Evolutionary conservation across 345 rosid genomes (phyloP), one percentile per base, ranked within the genome.

Genomic region (Lepidium aucheri): DNA sequence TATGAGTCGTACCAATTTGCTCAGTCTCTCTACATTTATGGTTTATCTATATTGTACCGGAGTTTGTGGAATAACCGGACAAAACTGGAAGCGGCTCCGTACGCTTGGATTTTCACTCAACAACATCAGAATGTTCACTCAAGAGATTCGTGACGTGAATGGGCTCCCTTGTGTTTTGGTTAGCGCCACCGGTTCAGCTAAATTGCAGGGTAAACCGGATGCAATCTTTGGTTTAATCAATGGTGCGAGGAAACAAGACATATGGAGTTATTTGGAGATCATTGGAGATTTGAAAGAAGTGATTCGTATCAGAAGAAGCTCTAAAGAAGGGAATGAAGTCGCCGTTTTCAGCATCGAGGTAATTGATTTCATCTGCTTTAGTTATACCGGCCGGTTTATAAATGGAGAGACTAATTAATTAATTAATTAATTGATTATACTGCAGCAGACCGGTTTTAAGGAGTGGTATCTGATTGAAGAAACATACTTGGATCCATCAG

Each of bases 11-110:
- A 74, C 54, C 58, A 79, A 80, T 67, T 69, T 84, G 80, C 55
- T 82, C 24, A 80, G 77, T 66, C 64, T 86, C 42, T 82, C 88
- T 0, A 77, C 54, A 9, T 62, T 69, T 5, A 84, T 84, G 85
- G 73, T 67, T 7, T 46, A 65, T n/a, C 62, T 15, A 59, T 86
- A 80, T 52, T 83, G 82, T 53, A 52, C 76, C 0, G 91, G 86
- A 18, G 78, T 82, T n/a, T 71, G 81, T 36, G 82, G 75, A 36
- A 60, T 80, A 13, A 45, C 56, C 12, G 17, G n/a, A 2, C 68
- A 64, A 47, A 74, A 71, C 8, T 82, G 88, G 92, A 77, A 76
- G 26, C 56, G 46, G 49, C 69, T 82, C 56, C 14, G 20, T 16
- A 15, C 17, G 9, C 6, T 22, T 13, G 11, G 33, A 44, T 1